These are phyloP conservation scores for Cardamine chenopodiifolia DNA, from an alignment of 345 rosid genomes.

Conservation along the genomic window DNA sequence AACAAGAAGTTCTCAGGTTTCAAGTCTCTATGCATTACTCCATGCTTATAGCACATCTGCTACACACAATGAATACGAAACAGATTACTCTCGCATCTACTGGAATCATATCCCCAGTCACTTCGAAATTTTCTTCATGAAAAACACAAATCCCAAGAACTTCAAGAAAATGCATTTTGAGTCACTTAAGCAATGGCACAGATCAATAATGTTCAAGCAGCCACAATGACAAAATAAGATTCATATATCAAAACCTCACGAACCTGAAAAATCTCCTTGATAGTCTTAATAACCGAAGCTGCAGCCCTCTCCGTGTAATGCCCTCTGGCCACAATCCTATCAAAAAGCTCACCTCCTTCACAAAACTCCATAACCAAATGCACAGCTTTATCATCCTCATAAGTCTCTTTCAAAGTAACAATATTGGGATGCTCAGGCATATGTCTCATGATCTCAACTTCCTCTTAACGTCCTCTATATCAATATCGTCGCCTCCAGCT, in stretches of 20 bases:
- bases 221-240: neutral
- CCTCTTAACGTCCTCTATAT: slow-evolving; percentile 92
- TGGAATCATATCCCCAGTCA: neutral
- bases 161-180: neutral
- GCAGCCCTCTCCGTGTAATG: slow-evolving; percentile 97
- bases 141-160: neutral
- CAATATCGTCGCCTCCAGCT: slow-evolving; percentile 78
- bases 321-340: slow-evolving; percentile 89
- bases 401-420: slow-evolving; percentile 69
- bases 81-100: neutral
- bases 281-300: slow-evolving; percentile 73
- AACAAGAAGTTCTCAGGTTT: slow-evolving; percentile 94
- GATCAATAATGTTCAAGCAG: neutral
- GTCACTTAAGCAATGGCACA: neutral
- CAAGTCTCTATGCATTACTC: slow-evolving; percentile 91
- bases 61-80: slow-evolving; percentile 13
- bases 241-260: neutral
- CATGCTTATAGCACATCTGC: slow-evolving; percentile 83
- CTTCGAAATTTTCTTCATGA: neutral
- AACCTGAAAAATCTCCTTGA: slow-evolving; percentile 91
- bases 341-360: slow-evolving; percentile 93
- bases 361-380: slow-evolving; percentile 96
- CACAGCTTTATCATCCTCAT: slow-evolving; percentile 88
- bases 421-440: slow-evolving; percentile 74
- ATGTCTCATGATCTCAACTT: slow-evolving; percentile 89